Conservation (phyloP, 2,329 filamentous ascomycete genomes). For the Aspergillus clavatus region DNA sequence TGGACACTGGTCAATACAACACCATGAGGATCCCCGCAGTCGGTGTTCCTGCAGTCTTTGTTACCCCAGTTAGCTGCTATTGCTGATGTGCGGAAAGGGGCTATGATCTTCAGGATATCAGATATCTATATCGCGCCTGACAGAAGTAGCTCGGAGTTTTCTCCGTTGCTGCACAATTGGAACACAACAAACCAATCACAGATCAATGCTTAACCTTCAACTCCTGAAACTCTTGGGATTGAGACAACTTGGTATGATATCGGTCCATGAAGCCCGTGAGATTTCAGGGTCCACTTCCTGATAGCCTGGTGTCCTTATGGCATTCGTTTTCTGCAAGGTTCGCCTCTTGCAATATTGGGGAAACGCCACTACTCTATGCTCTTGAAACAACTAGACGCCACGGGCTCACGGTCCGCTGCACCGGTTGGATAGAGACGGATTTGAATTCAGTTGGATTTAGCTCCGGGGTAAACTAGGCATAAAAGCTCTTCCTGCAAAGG, state of each 20-base stretch:
- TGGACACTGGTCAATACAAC: too few species aligned
- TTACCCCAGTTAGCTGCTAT: neutral
- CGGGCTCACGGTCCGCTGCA: constrained; percentile 13
- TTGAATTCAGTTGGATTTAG: constrained; percentile 7
- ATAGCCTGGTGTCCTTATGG: neutral
- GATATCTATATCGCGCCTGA: neutral
- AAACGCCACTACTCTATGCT: constrained; percentile 2
- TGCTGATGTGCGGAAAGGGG: neutral
- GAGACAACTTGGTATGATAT: neutral
- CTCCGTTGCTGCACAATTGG: constrained; percentile 11
- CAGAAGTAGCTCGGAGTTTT: constrained; percentile 12
- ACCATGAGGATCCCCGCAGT: neutral
- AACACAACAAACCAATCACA: constrained; percentile 1
- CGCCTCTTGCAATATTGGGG: constrained; percentile 1
- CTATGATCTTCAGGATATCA: constrained; percentile 1
- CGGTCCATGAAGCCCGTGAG: constrained; percentile 1
- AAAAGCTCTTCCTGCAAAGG: neutral
- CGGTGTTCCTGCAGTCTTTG: constrained; percentile 1
- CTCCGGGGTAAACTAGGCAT: neutral
- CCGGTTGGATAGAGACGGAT: constrained; percentile 6
- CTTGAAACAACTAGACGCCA: constrained; percentile 14
- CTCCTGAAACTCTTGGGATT: neutral
- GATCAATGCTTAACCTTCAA: neutral
- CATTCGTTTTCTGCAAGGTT: neutral
- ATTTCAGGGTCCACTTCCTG: constrained; percentile 1